A percentile compares a stretch with the other conserved stretches of the same genome.
These are phyloP conservation scores for Pseudogymnoascus destructans DNA, from an alignment of 2,329 filamentous ascomycete species.

Conservation along the genomic window DNA sequence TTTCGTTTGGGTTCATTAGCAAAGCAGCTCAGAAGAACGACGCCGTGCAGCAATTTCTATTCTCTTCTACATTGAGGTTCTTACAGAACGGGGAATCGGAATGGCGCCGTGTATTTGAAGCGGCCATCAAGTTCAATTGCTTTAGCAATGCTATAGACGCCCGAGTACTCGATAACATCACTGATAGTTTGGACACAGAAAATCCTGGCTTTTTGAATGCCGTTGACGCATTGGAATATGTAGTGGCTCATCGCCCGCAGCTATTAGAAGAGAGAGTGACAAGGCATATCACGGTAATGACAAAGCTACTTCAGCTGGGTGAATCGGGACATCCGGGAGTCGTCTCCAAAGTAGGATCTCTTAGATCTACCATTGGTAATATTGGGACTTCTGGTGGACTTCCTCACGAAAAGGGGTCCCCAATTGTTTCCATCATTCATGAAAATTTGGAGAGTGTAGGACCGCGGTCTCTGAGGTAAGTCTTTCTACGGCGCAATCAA, in stretches of 20 bases:
- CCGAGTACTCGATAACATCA: conserved; percentile 23
- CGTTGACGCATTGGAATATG: conserved; percentile 35
- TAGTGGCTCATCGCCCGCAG: conserved; percentile 33
- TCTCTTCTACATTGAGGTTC: conserved; percentile 30
- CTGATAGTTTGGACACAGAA: conserved; percentile 19
- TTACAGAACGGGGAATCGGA: conserved; percentile 24
- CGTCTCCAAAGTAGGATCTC: conserved; percentile 15
- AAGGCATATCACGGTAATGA: conserved; percentile 37
- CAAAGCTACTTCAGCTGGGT: conserved; percentile 39
- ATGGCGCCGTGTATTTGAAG: conserved; percentile 36
- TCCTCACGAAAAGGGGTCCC: conserved; percentile 23
- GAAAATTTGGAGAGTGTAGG: conserved; percentile 39
- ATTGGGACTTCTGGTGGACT: conserved; percentile 2
- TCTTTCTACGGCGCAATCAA: conserved; percentile 4
- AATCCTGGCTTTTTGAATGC: conserved; percentile 20
- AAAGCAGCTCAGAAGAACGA: conserved; percentile 29
- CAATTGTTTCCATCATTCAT: conserved; percentile 39
- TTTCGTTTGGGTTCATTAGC: conserved; percentile 30
- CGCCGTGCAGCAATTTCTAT: conserved; percentile 36
- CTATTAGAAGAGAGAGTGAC: conserved; percentile 34
- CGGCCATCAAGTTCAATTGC: conserved; percentile 30
- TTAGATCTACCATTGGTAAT: conserved; percentile 35
- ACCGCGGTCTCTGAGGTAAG: conserved; percentile 38
- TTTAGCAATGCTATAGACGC: conserved; percentile 22
- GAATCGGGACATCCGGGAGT: conserved; percentile 34